phyloP scores from a whole-genome alignment of 1,284 basidiomycete species.

The Anthracocystis walkeri region DNA sequence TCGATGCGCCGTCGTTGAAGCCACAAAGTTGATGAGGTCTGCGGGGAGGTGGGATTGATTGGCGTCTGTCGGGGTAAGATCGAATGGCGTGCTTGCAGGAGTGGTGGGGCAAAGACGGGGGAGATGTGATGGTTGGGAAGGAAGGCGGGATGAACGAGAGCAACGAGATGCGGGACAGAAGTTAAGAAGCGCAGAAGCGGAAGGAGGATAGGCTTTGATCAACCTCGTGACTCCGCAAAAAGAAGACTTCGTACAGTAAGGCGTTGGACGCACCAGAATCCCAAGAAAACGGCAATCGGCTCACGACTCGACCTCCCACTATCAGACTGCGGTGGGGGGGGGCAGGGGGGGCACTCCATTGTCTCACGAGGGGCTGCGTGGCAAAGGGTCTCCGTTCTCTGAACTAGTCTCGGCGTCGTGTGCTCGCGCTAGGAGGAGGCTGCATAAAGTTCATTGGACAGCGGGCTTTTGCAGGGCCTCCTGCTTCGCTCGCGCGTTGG shows the following conservation, averaged over 20 bases:
- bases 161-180: background rate
- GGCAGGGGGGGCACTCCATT: background rate
- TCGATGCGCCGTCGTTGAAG: background rate
- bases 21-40: background rate
- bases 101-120: too few relatives aligned
- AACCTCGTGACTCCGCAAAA: constrained; percentile 2
- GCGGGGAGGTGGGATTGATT: background rate
- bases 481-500: background rate
- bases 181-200: background rate
- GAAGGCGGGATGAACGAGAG: background rate
- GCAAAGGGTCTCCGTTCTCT: constrained; percentile 1
- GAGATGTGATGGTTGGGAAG: constrained; percentile 10
- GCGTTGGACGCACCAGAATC: background rate
- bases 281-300: background rate
- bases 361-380: background rate
- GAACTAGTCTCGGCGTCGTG: background rate
- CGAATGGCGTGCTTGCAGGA: background rate
- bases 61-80: background rate
- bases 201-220: constrained; percentile 1
- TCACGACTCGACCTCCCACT: background rate
- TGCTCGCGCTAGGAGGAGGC: background rate
- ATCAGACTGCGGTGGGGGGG: background rate
- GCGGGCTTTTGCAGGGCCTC: background rate
- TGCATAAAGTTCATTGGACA: background rate
- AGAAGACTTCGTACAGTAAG: too few relatives aligned